Conservation (phyloP, 441 rosid species). For the Mallotus repandus region DNA sequence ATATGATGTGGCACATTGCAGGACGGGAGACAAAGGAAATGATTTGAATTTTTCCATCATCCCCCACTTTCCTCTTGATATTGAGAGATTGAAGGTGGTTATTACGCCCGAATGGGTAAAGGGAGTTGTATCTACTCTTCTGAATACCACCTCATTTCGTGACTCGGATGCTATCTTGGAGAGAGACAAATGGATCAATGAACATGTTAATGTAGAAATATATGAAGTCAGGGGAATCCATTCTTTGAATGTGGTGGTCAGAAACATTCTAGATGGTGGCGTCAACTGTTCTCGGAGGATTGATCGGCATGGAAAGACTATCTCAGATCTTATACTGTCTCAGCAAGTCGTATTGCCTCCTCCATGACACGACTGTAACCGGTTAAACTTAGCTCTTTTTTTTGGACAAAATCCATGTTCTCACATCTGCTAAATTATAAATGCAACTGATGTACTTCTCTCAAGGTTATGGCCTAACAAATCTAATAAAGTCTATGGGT, state of each 20-base stretch:
- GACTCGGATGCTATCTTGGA: constrained; percentile 32
- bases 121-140: constrained; percentile 51
- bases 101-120: constrained; percentile 75
- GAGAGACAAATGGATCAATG: constrained; percentile 38
- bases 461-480: too few relatives aligned
- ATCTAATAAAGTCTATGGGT: too few relatives aligned
- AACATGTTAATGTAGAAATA: constrained; percentile 55
- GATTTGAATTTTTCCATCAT: constrained; percentile 81
- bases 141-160: constrained; percentile 43
- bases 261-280: constrained; percentile 83
- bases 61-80: constrained; percentile 62
- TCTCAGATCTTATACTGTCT: constrained; percentile 68
- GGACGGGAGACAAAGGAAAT: constrained; percentile 91
- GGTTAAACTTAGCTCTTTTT: not conserved
- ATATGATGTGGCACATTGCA: constrained; percentile 65
- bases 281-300: constrained; percentile 92
- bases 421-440: not conserved
- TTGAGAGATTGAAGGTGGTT: constrained; percentile 56
- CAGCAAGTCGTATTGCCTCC: constrained; percentile 68
- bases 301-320: constrained; percentile 82
- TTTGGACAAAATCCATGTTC: not conserved
- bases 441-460: too few relatives aligned
- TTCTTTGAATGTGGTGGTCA: constrained; percentile 69
- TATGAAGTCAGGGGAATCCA: constrained; percentile 69
- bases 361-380: constrained; percentile 11